These are phyloP conservation scores for Fagus sylvatica DNA, from an alignment of 306 rosid species.

Conservation along the genomic window DNA sequence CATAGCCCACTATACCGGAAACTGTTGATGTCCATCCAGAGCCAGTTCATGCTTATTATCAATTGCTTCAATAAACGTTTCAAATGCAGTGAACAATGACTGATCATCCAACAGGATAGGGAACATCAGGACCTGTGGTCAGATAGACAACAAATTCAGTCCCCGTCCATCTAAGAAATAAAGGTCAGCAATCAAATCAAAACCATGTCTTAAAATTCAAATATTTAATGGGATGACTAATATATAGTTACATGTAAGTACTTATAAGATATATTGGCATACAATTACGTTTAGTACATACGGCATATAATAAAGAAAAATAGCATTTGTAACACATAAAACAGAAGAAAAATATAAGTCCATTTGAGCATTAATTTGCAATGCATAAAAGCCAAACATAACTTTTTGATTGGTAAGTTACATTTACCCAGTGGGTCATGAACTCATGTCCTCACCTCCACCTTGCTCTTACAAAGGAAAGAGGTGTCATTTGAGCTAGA, in stretches of 20 bases:
- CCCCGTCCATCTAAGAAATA: neutral
- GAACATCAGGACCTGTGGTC: constrained; percentile 77
- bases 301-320: neutral
- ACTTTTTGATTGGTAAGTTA: no score
- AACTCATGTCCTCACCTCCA: no score
- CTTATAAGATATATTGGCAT: neutral
- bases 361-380: neutral
- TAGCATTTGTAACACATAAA: neutral
- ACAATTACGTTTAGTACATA: neutral
- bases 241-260: neutral
- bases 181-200: neutral
- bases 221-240: neutral
- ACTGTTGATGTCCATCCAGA: constrained; percentile 84
- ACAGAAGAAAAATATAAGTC: neutral
- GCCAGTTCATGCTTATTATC: constrained; percentile 87
- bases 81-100: constrained; percentile 78
- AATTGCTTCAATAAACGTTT: constrained; percentile 85
- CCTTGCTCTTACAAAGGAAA: no score
- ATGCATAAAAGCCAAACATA: neutral
- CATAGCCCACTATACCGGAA: constrained; percentile 63
- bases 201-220: neutral
- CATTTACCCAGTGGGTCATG: no score
- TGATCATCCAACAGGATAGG: constrained; percentile 75
- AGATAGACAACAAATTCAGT: constrained; percentile 17
- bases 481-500: no score